phyloP scores from a whole-genome alignment of 129 eudicot genomes.

The Scalesia atractyloides region DNA sequence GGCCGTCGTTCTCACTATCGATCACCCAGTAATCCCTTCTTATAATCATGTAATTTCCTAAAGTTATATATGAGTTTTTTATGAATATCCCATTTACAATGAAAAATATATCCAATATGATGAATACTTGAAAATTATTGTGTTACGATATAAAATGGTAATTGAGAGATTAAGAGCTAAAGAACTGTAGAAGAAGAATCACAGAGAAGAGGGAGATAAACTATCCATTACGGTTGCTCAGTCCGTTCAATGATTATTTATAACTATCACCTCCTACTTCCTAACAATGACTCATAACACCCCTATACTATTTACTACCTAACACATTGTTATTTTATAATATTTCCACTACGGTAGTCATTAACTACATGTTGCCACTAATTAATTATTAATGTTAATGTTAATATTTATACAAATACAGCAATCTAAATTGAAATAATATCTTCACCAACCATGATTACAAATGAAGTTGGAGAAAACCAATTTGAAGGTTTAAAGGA shows the following conservation, averaged over 20 bases:
- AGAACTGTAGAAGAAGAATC: too few relatives aligned
- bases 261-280: too few relatives aligned
- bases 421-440: not conserved
- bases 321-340: not conserved
- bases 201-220: too few relatives aligned
- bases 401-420: not conserved
- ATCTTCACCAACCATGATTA: not conserved
- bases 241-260: too few relatives aligned
- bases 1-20: too few relatives aligned
- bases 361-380: not conserved
- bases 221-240: too few relatives aligned
- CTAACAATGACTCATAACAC: too few relatives aligned
- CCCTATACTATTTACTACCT: too few relatives aligned
- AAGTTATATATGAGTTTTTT: not conserved
- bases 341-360: not conserved
- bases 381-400: not conserved
- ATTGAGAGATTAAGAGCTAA: too few relatives aligned
- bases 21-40: too few relatives aligned
- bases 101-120: not conserved
- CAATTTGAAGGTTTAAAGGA: not conserved
- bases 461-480: not conserved
- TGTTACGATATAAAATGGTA: too few relatives aligned
- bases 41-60: not conserved
- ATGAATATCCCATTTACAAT: not conserved
- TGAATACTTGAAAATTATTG: not conserved